Base-by-base conservation (phyloP, 2,329 filamentous ascomycete genomes). In the Mariannaea elegans region DNA sequence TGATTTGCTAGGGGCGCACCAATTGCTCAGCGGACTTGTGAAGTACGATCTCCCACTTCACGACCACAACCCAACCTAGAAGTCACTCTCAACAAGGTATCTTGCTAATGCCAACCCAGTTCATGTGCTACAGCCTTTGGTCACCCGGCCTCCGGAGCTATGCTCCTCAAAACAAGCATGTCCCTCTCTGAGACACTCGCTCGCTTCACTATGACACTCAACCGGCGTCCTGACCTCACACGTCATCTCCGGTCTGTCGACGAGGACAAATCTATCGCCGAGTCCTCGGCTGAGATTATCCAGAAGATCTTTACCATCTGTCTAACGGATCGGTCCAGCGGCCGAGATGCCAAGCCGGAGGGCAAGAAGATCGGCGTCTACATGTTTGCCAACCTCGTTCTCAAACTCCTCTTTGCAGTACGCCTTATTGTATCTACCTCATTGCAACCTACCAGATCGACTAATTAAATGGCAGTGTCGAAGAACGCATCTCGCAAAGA, bases 271-370 rank as follows among this genome's bases (percentile, higher is more conserved):
- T 87, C 93, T 2, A 84, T 97, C 38, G 92, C 94, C 10, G 94
- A 97, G 75, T 87, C 90, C 23, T 93, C 93, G 2, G 93, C 93
- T 16, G 94, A 97, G 71, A 90, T 92, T 49, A 91, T 97, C 59
- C 90, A 96, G 62, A 91, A 93, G 73, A 93, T 94, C 19, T 97
- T 97, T 72, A 95, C 92, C 10, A 93, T 92, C 36, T 97, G 94
- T 65, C 79, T 97, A 31, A 93, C 91, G 4, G 93, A 97, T 73
- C 86, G 92, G 47, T 89, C 87, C 1, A 88, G 88, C 16, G 87
- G 85, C 23, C 82, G 87, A 12, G 85, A 84, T 66, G 87, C 87
- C 18, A 86, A 82, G 60, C 92, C 93, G 0, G 90, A 94, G 69
- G 93, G 93, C 54, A 96, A 94, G 73, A 93, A 94, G 72, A 80